Conservation (phyloP, 2,329 filamentous ascomycete species). For the Aspergillus niger region DNA sequence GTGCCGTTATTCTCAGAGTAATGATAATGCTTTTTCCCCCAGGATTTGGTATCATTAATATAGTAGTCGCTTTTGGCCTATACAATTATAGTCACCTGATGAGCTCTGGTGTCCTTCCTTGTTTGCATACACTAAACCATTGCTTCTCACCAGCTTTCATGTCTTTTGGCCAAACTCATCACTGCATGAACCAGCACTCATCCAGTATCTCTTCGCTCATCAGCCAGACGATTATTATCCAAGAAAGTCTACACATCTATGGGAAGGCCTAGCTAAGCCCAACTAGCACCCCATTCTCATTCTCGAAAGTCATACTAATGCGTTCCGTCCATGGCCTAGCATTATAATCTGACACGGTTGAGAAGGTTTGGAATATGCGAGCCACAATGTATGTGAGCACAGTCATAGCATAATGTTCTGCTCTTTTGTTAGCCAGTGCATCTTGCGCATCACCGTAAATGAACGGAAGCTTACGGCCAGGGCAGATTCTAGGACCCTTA, state of each 20-base stretch:
- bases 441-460: not conserved
- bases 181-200: no score
- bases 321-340: conserved; percentile 13
- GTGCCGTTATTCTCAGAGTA: no score
- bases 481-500: conserved; percentile 47
- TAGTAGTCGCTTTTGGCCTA: no score
- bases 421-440: not conserved
- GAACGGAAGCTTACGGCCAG: conserved; percentile 9
- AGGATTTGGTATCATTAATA: no score
- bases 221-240: no score
- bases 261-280: not conserved
- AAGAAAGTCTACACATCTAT: not conserved
- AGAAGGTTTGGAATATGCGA: conserved; percentile 19
- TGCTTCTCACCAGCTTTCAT: no score
- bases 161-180: no score
- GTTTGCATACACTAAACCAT: no score
- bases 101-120: no score
- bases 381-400: conserved; percentile 18
- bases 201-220: no score
- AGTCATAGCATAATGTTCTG: conserved; percentile 17
- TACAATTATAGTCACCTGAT: no score
- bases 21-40: no score
- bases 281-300: conserved; percentile 18
- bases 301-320: conserved; percentile 19
- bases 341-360: conserved; percentile 12